A percentile compares a stretch with the other conserved stretches of the same genome.
Conservation (phyloP, 768 basidiomycete genomes). For the Pholiota conissans region DNA sequence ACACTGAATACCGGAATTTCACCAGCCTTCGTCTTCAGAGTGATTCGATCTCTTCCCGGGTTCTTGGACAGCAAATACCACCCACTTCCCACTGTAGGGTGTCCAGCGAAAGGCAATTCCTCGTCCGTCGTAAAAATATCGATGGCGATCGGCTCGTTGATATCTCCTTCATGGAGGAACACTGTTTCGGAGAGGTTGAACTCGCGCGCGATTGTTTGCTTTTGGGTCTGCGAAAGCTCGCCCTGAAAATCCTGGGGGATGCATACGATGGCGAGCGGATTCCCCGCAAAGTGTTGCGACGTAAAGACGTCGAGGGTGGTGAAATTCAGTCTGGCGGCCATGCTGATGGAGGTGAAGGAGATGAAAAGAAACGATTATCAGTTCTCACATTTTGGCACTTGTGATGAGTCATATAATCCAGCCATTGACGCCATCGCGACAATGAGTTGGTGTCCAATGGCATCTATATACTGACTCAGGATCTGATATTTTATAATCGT, state of each 20-base stretch:
- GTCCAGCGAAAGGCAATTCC: slow-evolving; percentile 47
- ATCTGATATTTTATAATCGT: too few species aligned
- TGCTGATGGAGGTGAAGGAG: background rate
- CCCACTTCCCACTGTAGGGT: slow-evolving; percentile 44
- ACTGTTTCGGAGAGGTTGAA: slow-evolving; percentile 53
- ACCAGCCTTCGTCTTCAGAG: slow-evolving; percentile 41
- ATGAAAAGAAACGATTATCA: background rate
- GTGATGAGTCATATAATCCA: background rate
- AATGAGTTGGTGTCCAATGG: background rate
- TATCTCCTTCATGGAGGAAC: slow-evolving; percentile 35
- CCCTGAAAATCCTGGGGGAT: slow-evolving; percentile 24
- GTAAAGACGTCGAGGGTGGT: slow-evolving; percentile 45
- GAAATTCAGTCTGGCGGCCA: slow-evolving; percentile 18
- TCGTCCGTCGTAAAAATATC: slow-evolving; percentile 41
- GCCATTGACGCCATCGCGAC: background rate
- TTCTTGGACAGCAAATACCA: slow-evolving; percentile 37
- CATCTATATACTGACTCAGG: too few species aligned
- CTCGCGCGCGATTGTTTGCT: slow-evolving; percentile 44
- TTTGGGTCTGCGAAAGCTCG: slow-evolving; percentile 33
- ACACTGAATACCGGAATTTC: slow-evolving; percentile 34
- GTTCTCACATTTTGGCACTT: background rate
- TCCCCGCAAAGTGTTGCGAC: slow-evolving; percentile 36
- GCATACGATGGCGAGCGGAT: slow-evolving; percentile 45
- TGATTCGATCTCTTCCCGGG: slow-evolving; percentile 21
- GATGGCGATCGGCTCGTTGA: slow-evolving; percentile 26